A percentile compares a stretch with the other conserved stretches of the same genome.
Evolutionary conservation across 768 basidiomycete species (phyloP).

Genomic region (Mycena latifolia): DNA sequence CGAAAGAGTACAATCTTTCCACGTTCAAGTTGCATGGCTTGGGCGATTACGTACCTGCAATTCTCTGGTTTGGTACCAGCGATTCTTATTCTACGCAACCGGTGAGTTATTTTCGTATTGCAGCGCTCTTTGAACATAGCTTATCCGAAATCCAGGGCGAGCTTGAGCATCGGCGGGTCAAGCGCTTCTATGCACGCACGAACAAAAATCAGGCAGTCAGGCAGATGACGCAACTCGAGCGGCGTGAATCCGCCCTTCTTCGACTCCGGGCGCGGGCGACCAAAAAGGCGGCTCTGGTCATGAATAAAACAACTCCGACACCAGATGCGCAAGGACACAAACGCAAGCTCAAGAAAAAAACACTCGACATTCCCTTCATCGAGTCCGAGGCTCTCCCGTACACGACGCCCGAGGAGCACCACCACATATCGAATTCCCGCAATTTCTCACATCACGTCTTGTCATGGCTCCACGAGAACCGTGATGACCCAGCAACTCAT

Average conservation of each 20-base stretch:
- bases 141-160: slow-evolving; percentile 45
- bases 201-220: slow-evolving; percentile 39
- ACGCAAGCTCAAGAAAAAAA: background rate
- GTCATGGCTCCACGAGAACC: background rate
- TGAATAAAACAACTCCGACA: background rate
- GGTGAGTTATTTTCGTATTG: slow-evolving; percentile 45
- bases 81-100: slow-evolving; percentile 53
- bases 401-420: slow-evolving; percentile 15
- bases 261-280: background rate
- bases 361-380: background rate
- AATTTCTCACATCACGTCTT: slow-evolving; percentile 1
- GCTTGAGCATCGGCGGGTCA: slow-evolving; percentile 46
- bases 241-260: slow-evolving; percentile 20
- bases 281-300: background rate
- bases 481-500: background rate
- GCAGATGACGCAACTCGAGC: slow-evolving; percentile 41
- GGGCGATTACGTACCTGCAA: slow-evolving; percentile 44
- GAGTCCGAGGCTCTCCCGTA: slow-evolving; percentile 20
- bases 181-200: slow-evolving; percentile 46
- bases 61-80: slow-evolving; percentile 46
- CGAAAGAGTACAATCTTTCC: slow-evolving; percentile 40
- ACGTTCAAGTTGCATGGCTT: slow-evolving; percentile 52
- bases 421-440: slow-evolving; percentile 21
- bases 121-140: background rate
- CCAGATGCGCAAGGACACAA: background rate